Evolutionary conservation across 164 flowering plant genomes (phyloP), one percentile per base, ranked within the genome.

Genomic region (Stephania yunnanensis): DNA sequence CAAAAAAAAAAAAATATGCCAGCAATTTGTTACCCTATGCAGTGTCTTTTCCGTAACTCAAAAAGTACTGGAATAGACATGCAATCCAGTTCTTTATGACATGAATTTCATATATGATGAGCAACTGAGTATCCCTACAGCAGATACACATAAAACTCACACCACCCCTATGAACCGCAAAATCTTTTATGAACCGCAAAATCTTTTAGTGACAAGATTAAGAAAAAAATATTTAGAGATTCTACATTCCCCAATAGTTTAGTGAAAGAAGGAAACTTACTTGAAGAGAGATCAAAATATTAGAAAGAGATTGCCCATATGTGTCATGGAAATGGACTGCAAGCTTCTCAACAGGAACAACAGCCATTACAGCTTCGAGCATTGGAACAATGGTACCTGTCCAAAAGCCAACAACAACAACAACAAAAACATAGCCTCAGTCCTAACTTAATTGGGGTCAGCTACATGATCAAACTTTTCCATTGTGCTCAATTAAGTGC

Each of bases 261-360:
- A 3, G 50, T 2, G 17, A 17, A 10, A 66, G 13, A 45, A 52
- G 0, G 52, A 29, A 69, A 76, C 90, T 85, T 83, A 92, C 99
- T 78, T 94, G 99, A 79, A 96, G 94, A 65, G 99, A 91, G 8
- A 87, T 72, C 46, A 94, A 81, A 78, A 96, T 94, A 79, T 96
- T 96, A 71, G 99, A 77, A 85, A 96, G 97, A 81, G 99, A 85
- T 72, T 96, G 99, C 46, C 98, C 99, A 72, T 96, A 94, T 12
- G 98, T 94, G 82, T 96, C 99, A 82, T 96, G 99, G 84, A 94
- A 96, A 87, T 96, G 99, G 12, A 94, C 98, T 48, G 99, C 97
- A 73, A 96, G 91, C 84, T 86, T 96, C 73, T 92, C 97, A 19
- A 80, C 81, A 29, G 99, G 98, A 46, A 94, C 97, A 77, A 90